Percentiles rank a stretch among this genome's conserved stretches.
Evolutionary conservation across 371 early-diverging fungal species (phyloP).

Genomic region (Catenaria anguillulae): DNA sequence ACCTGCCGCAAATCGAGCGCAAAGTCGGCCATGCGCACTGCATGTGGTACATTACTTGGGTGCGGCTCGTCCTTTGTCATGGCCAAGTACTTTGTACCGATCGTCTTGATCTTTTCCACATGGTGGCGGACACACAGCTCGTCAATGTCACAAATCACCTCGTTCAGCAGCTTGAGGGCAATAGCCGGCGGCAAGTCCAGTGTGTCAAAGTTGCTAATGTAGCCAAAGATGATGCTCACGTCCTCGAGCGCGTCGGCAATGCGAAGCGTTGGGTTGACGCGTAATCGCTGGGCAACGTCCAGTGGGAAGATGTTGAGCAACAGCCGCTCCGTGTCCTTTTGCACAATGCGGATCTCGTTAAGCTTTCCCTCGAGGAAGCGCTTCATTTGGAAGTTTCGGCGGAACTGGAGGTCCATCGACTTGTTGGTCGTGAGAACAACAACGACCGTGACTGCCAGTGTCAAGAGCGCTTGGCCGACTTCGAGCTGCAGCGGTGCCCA

Average conservation of each 20-base stretch:
- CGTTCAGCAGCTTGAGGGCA: conserved; percentile 18
- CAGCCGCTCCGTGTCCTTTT: conserved; percentile 16
- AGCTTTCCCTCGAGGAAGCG: conserved; percentile 13
- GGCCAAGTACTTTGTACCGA: conserved; percentile 23
- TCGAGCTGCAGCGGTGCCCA: background rate
- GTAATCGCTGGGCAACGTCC: conserved; percentile 13
- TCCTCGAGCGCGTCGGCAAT: conserved; percentile 16
- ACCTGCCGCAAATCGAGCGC: conserved; percentile 14
- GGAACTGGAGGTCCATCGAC: conserved; percentile 11
- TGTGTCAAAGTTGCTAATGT: conserved; percentile 14
- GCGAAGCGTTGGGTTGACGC: conserved; percentile 10
- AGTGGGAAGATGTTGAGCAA: conserved; percentile 19
- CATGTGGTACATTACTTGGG: conserved; percentile 9
- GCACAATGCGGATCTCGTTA: conserved; percentile 12
- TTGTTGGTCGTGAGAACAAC: conserved; percentile 1
- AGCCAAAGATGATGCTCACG: conserved; percentile 15
- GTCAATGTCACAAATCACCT: conserved; percentile 22
- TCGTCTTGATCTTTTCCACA: conserved; percentile 24
- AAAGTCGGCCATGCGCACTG: conserved; percentile 15
- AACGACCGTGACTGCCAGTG: background rate
- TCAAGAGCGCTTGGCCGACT: background rate
- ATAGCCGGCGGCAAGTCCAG: conserved; percentile 5
- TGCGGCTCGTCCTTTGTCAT: conserved; percentile 12
- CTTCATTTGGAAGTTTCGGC: conserved; percentile 20
- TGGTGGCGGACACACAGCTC: conserved; percentile 11